Percentiles rank a stretch among this genome's conserved stretches.
phyloP scores from a whole-genome alignment of 2,329 filamentous ascomycete species.

The Diaporthe humulicola region DNA sequence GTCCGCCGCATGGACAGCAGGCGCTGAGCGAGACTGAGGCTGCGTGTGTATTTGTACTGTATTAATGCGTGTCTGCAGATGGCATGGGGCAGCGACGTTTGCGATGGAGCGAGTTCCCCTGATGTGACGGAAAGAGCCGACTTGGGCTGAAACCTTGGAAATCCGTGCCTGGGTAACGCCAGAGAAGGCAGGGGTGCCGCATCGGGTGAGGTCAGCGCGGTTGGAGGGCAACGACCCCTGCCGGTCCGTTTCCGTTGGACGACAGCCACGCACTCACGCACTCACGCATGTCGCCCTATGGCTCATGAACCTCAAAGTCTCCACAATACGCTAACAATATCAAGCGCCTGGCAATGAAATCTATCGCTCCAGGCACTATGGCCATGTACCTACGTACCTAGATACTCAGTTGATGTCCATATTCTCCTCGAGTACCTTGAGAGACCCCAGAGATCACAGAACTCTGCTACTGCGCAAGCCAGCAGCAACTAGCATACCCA shows the following conservation, averaged over 20 bases:
- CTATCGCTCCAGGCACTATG: no score
- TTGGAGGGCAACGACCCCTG: constrained; percentile 29
- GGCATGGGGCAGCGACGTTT: constrained; percentile 12
- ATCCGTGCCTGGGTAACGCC: constrained; percentile 32
- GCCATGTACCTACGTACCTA: no score
- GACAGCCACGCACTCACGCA: not conserved
- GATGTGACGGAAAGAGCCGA: constrained; percentile 33
- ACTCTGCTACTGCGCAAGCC: not conserved
- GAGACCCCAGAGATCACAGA: not conserved
- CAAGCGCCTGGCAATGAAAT: not conserved
- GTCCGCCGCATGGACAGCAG: not conserved
- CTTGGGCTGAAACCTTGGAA: constrained; percentile 34
- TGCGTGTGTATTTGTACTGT: not conserved
- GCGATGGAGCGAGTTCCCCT: constrained; percentile 29
- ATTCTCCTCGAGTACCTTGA: no score
- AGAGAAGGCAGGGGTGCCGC: not conserved
- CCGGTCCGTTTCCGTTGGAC: not conserved
- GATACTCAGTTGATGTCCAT: no score
- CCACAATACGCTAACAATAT: no score
- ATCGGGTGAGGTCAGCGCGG: constrained; percentile 42
- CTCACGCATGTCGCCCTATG: not conserved
- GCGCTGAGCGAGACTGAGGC: not conserved
- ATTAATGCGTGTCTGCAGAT: not conserved
- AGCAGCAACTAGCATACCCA: not conserved
- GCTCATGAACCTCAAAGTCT: not conserved